A percentile compares a stretch with the other conserved stretches of the same genome.
Evolutionary conservation across 257 asterid genomes (phyloP).

Genomic region (Fraxinus anomala): DNA sequence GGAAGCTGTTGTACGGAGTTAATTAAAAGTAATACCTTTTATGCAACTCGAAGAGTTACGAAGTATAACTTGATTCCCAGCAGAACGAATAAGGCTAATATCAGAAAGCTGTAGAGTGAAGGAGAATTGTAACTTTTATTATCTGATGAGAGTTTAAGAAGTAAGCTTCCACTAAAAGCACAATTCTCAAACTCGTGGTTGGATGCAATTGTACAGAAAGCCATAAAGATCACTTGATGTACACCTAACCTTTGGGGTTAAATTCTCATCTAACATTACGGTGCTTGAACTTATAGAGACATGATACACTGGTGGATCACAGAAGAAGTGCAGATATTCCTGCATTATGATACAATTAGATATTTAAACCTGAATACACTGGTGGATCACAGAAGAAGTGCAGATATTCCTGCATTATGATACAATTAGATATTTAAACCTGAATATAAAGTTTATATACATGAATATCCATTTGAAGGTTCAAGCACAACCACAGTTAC

Average conservation of each 20-base stretch:
- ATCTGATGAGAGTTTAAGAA: neutral
- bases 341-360: constrained; percentile 33
- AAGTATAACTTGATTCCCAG: constrained; percentile 27
- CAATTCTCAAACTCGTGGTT: neutral
- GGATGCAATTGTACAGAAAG: neutral
- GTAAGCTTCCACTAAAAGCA: neutral
- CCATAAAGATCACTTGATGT: neutral
- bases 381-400: constrained; percentile 96
- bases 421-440: constrained; percentile 1
- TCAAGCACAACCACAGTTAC: neutral
- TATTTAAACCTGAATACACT: constrained; percentile 7
- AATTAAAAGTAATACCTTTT: constrained; percentile 43
- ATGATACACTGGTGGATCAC: constrained; percentile 77
- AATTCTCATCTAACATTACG: constrained; percentile 79
- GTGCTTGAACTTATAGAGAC: constrained; percentile 78
- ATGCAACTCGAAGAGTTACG: constrained; percentile 43
- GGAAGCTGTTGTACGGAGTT: neutral
- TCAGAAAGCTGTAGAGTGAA: constrained; percentile 62
- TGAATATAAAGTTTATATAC: neutral
- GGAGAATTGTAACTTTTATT: constrained; percentile 5
- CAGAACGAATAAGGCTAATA: constrained; percentile 47
- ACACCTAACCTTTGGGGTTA: constrained; percentile 65
- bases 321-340: constrained; percentile 92
- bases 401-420: constrained; percentile 71
- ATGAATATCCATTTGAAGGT: neutral